phyloP scores from a whole-genome alignment of 495 filamentous ascomycete species.

The Penicillium waksmanii region DNA sequence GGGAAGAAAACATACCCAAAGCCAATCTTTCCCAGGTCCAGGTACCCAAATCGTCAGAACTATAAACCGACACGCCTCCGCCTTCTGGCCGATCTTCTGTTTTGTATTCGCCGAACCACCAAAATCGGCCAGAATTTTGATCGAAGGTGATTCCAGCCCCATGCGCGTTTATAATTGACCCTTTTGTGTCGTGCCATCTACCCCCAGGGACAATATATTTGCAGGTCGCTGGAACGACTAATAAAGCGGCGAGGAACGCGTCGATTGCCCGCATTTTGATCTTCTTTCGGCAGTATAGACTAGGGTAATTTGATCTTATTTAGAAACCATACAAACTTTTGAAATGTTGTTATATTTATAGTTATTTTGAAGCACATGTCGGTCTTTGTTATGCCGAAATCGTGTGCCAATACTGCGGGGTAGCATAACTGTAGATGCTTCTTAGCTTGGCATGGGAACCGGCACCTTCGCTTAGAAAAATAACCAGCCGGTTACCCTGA shows the following conservation, averaged over 20 bases:
- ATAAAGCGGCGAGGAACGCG: background rate
- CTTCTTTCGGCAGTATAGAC: background rate
- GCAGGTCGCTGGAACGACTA: slow-evolving; percentile 8
- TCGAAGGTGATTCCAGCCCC: slow-evolving; percentile 28
- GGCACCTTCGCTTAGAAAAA: background rate
- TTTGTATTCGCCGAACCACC: slow-evolving; percentile 35
- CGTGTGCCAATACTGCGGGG: background rate
- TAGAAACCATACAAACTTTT: background rate
- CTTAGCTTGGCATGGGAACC: background rate
- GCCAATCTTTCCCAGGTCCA: slow-evolving; percentile 29
- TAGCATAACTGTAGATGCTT: background rate
- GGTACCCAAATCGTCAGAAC: slow-evolving; percentile 28
- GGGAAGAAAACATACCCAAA: slow-evolving; percentile 16
- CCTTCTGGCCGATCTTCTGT: slow-evolving; percentile 30
- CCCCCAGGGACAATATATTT: slow-evolving; percentile 34
- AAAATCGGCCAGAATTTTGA: slow-evolving; percentile 26
- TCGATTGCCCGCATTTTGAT: background rate
- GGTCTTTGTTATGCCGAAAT: background rate
- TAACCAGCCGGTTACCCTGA: no score
- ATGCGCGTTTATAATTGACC: slow-evolving; percentile 27
- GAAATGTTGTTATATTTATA: background rate
- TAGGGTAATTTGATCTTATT: background rate
- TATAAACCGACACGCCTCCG: slow-evolving; percentile 31
- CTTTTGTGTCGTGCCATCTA: slow-evolving; percentile 31
- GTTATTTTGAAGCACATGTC: background rate